Evolutionary conservation across 2,329 filamentous ascomycete genomes (phyloP), one percentile per base, ranked within the genome.

Genomic region (Alternaria viburni): DNA sequence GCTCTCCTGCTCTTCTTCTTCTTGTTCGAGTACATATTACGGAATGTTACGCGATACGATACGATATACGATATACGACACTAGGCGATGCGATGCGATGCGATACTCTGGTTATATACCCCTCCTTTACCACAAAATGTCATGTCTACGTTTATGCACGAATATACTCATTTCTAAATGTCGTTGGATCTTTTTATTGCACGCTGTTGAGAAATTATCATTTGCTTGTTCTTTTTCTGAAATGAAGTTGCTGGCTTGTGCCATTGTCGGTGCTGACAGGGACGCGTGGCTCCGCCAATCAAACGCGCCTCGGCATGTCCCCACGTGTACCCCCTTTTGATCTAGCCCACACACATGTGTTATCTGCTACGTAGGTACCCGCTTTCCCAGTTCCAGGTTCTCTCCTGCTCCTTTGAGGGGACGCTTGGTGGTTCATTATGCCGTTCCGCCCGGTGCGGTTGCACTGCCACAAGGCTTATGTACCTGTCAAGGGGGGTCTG

Each of bases 161-260:
- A 17, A 41, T 41, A 17, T 41, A 3, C 15, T 36, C 32, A 36
- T 9, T 36, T 8, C 15, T 36, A 0, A 36, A 36, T 36, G 15
- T 36, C 1, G 0, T 36, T 5, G 32, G 0, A n/a, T 36, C 7
- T 0, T 9, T 0, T n/a, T 36, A 36, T 0, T n/a, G 0, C 15
- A 36, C 32, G 2, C 15, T 36, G 36, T 41, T 41, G 36, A 41
- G 36, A 41, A 17, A 41, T 41, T 17, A 41, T 17, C n/a, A 41
- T 41, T 41, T 41, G 36, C 36, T 41, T 41, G 36, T 41, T 41
- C 15, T 41, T 0, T 0, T 41, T 41, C 36, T 41, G 36, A 41
- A 41, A 41, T 41, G 36, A 41, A 41, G 36, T 41, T 41, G 15
- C 36, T 41, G 36, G 36, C 36, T 6, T 10, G 36, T 41, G 36